Percentiles rank a stretch among this genome's conserved stretches.
These are phyloP conservation scores for Phytophthora ohioensis DNA, from an alignment of 352 stramenopile genomes.

Conservation along the genomic window DNA sequence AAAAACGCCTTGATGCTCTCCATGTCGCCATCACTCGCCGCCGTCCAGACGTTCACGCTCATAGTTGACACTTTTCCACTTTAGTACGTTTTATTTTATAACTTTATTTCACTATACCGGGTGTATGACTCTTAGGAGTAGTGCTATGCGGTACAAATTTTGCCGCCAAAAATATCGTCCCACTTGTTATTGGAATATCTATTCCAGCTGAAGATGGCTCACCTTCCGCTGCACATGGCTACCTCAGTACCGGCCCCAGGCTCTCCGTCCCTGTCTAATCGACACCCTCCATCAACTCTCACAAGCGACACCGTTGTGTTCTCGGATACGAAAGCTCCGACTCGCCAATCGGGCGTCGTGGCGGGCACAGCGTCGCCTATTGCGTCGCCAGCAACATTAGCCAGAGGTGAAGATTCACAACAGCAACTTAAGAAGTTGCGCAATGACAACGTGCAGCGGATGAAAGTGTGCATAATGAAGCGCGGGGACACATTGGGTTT, in stretches of 20 bases:
- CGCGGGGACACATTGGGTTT: conserved; percentile 70
- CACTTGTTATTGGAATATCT: no score
- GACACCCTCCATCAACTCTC: conserved; percentile 21
- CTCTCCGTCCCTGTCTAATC: background rate
- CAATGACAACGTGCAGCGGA: conserved; percentile 20
- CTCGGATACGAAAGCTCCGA: conserved; percentile 62
- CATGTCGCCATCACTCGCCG: conserved; percentile 67
- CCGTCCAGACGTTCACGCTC: conserved; percentile 66
- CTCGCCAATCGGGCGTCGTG: conserved; percentile 42
- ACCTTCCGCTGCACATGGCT: background rate
- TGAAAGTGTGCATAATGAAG: conserved; percentile 62
- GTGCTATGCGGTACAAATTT: background rate
- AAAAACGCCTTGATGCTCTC: conserved; percentile 62
- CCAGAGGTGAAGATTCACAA: conserved; percentile 1
- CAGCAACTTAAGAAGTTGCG: conserved; percentile 30
- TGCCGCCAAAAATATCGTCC: conserved; percentile 10
- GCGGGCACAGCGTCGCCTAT: conserved; percentile 22
- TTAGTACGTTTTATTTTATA: background rate
- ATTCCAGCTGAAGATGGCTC: conserved; percentile 7
- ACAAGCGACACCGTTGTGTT: conserved; percentile 74
- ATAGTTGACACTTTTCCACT: conserved; percentile 5
- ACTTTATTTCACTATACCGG: no score
- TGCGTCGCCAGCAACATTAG: conserved; percentile 4
- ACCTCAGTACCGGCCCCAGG: background rate
- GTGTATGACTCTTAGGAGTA: no score